These are phyloP conservation scores for Fusarium nodosum DNA, from an alignment of 2,329 filamentous ascomycete species.

Conservation along the genomic window DNA sequence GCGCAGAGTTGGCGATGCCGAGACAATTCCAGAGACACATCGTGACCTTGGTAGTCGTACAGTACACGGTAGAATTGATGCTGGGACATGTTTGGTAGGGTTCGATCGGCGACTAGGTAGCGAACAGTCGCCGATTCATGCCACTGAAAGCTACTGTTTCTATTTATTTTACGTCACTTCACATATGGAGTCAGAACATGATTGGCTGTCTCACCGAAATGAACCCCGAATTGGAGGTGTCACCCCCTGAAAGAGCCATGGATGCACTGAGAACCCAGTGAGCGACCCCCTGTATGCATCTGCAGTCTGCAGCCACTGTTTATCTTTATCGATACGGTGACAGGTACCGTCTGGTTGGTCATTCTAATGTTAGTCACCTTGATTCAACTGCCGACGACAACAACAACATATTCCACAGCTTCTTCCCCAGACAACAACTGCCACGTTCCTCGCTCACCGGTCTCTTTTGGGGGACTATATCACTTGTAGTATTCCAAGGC, in stretches of 20 bases:
- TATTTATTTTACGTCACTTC: constrained; percentile 36
- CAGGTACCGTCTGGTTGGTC: constrained; percentile 14
- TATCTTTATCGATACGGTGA: background rate
- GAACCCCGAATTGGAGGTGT: constrained; percentile 29
- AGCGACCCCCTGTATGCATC: constrained; percentile 24
- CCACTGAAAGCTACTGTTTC: constrained; percentile 29
- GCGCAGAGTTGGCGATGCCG: constrained; percentile 29
- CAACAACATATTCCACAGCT: background rate
- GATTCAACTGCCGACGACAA: constrained; percentile 19
- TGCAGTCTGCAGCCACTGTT: constrained; percentile 20
- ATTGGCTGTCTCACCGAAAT: constrained; percentile 31
- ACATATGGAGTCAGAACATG: accelerated
- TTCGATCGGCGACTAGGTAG: constrained; percentile 29
- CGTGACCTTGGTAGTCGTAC: constrained; percentile 26
- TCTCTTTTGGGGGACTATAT: background rate
- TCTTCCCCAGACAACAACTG: background rate
- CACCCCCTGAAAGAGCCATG: constrained; percentile 1
- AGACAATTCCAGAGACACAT: constrained; percentile 37
- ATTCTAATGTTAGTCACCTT: constrained; percentile 13
- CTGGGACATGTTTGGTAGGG: constrained; percentile 1
- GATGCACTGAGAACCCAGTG: constrained; percentile 5
- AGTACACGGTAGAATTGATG: constrained; percentile 1
- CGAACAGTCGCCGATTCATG: constrained; percentile 41
- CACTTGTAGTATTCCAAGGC: too few species aligned
- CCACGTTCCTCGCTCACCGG: too few species aligned